These are phyloP conservation scores for Cornus controversa DNA, from an alignment of 148 eudicot genomes.

Conservation along the genomic window DNA sequence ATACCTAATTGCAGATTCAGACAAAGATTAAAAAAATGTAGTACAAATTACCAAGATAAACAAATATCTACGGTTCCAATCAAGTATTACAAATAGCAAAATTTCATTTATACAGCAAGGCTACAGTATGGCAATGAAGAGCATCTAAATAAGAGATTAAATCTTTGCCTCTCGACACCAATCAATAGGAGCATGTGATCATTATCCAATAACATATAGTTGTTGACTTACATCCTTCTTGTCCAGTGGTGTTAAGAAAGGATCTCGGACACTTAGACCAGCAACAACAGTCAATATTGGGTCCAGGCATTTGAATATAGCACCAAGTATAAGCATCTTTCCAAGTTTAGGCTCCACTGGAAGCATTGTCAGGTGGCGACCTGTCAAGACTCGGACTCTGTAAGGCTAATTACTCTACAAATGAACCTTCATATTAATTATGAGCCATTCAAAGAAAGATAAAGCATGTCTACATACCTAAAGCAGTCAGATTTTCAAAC, in stretches of 20 bases:
- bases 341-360: conserved; percentile 95
- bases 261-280: conserved; percentile 92
- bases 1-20: no score
- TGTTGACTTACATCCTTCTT: conserved; percentile 82
- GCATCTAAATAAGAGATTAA: conserved; percentile 6
- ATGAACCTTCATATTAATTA: background rate
- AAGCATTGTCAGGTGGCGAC: conserved; percentile 74
- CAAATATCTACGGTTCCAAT: no score
- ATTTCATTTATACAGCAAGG: background rate
- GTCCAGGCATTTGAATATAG: conserved; percentile 77
- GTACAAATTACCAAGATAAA: no score
- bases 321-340: conserved; percentile 90
- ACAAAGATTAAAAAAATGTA: no score
- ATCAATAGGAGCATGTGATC: conserved; percentile 2
- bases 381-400: conserved; percentile 41
- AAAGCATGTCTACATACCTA: conserved; percentile 44
- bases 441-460: background rate
- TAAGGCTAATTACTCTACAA: conserved; percentile 6
- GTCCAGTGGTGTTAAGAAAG: conserved; percentile 90
- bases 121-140: background rate
- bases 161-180: background rate
- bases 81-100: no score
- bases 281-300: conserved; percentile 90
- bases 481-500: conserved; percentile 68
- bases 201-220: background rate